Base-by-base conservation (phyloP, 2,329 filamentous ascomycete species). In the Fusarium sp. region DNA sequence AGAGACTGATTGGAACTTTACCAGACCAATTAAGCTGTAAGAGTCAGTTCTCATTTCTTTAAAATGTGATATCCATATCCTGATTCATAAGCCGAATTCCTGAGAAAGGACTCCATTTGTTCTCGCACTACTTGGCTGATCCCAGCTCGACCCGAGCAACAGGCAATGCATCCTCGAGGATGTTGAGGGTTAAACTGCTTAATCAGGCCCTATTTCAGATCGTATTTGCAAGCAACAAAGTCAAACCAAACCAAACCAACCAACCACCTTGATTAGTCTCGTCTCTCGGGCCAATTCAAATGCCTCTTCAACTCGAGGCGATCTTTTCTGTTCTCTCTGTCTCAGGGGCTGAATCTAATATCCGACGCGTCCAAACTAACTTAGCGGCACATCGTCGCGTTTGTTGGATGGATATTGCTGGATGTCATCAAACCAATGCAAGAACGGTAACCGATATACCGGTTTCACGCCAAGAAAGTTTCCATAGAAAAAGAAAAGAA, bases 341-440 rank as follows among this genome's bases (percentile, higher is more conserved):
- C 16, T 71, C 63, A 73, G 71, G 71, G 71, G 71, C 59, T 72
- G 63, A 65, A 60, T 36, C 55, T 55, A 61, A 51, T 54, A 58
- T 41, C 41, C 56, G 35, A 72, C 55, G 56, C 55, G 59, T 41
- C 41, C 22, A 64, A 33, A 44, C 54, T 73, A 50, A 50, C 47
- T 24, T 50, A 73, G 61, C 53, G 62, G 55, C 68, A 41, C 38
- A 44, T 57, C 35, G 54, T 61, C 51, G 42, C 69, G 65, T 61
- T 64, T 64, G 58, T 36, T 18, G 15, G 33, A 39, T 54, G 20
- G 50, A 10, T 39, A n/a, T 39, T 14, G 41, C 55, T 45, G 22
- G 36, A 42, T 39, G 22, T 36, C 45, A 61, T 67, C 53, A 67
- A 67, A 48, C 55, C 53, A 54, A 45, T 56, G 30, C 54, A 71